Evolutionary conservation across 306 rosid genomes (phyloP).

Genomic region (Hylodesmum podocarpum): DNA sequence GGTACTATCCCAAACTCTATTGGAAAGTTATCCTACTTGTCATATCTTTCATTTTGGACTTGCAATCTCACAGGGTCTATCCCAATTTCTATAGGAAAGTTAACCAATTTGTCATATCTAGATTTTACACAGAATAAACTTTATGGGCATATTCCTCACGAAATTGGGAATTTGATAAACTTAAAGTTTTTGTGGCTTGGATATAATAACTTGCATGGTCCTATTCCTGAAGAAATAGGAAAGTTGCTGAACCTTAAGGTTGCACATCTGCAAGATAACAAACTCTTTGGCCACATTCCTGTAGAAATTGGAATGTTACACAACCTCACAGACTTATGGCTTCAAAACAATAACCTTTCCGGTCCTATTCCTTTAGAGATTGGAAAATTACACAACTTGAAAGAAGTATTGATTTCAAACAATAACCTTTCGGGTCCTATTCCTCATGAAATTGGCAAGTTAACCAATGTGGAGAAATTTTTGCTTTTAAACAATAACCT

Average conservation of each 20-base stretch:
- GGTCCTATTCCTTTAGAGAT: slow-evolving; percentile 18
- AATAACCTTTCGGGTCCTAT: neutral
- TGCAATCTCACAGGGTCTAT: slow-evolving; percentile 25
- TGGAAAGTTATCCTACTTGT: neutral
- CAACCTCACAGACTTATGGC: neutral
- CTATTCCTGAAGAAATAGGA: slow-evolving; percentile 11
- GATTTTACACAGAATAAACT: neutral
- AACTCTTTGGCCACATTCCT: too few species aligned
- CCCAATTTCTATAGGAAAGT: neutral
- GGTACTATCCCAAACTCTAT: neutral
- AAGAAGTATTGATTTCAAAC: accelerated
- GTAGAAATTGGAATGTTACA: neutral
- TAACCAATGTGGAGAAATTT: accelerated
- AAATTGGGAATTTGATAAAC: neutral
- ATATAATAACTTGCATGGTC: neutral
- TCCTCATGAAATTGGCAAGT: neutral
- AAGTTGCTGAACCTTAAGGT: neutral
- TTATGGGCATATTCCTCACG: neutral
- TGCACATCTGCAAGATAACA: too few species aligned
- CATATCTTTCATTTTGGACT: neutral
- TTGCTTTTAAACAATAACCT: neutral
- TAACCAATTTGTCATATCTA: neutral
- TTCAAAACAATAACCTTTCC: neutral
- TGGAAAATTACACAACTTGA: neutral
- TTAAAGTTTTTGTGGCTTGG: neutral